Conservation (phyloP, 108 stramenopile species). For the Nitzschia inconspicua region DNA sequence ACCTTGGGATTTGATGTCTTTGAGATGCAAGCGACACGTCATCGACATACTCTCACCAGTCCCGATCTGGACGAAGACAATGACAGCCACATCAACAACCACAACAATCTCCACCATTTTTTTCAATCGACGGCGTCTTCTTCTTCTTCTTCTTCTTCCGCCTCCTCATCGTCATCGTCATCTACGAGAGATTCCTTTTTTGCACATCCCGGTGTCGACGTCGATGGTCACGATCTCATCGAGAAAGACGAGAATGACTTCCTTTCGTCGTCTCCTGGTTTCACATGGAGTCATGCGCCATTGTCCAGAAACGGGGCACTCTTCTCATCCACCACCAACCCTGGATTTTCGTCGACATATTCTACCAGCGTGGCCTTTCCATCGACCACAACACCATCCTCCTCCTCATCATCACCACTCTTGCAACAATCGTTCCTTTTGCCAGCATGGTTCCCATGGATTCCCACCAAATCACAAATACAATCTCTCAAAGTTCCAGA, state of each 20-base stretch:
- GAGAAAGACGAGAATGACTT: too few species aligned
- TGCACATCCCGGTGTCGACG: neutral
- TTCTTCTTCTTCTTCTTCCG: neutral
- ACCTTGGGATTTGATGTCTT: constrained; percentile 8
- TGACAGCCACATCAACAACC: neutral
- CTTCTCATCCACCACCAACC: neutral
- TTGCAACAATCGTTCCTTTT: neutral
- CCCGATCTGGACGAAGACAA: too few species aligned
- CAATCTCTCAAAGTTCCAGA: constrained; percentile 43
- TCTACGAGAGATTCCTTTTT: neutral
- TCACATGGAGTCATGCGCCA: too few species aligned
- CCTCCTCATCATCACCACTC: neutral
- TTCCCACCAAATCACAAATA: constrained; percentile 55
- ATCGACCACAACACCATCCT: neutral
- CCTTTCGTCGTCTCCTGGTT: too few species aligned
- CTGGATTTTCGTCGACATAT: neutral
- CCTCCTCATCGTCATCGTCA: neutral
- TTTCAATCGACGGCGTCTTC: neutral
- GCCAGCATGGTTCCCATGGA: constrained; percentile 57
- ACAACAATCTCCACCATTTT: neutral
- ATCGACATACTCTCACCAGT: neutral
- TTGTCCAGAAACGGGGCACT: neutral
- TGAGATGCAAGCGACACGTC: neutral
- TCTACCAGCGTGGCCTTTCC: neutral
- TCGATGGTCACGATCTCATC: too few species aligned